Evolutionary conservation across 192 early-diverging fungal species (phyloP), one percentile per base, ranked within the genome.

Genomic region (Powellomyces hirtus): DNA sequence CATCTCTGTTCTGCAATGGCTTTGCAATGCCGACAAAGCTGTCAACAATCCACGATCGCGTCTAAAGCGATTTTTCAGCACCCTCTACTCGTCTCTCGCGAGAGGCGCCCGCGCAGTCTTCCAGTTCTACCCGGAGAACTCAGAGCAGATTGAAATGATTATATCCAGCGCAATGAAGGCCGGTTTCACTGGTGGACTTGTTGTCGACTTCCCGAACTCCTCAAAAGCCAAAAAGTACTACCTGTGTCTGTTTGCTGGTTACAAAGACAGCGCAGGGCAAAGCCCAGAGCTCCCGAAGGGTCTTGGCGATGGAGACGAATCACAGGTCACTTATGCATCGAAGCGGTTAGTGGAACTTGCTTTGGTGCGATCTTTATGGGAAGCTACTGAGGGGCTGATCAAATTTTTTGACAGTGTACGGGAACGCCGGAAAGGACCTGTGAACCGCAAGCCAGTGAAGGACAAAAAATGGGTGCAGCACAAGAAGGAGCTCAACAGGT

Each of bases 51-150:
- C 97, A 24, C 85, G 89, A 59, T 79, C 87, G 13, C 88, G 97
- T 14, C 77, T 99, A 18, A 77, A 77, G 44, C 83, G 93, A 18
- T 99, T 99, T 78, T 99, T 99, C 65, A 86, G 89, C 10, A 94
- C 95, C 8, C 77, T 98, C 29, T 98, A 94, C 69, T 92, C 92
- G n/a, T 81, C 92, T 10, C 76, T 98, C 68, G 76, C 89, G 42
- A 81, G 92, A 13, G 95, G 95, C 13, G 92, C 94, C 10, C 81
- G 94, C n/a, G 94, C 94, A 10, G 85, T 99, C 27, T 99, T 98
- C 80, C 97, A 99, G 81, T 97, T 99, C 66, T 98, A 99, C 72
- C 96, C 97, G 0, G 95, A 97, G 75, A 95, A 96, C 76, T 90
- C 94, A 62, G 81, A 89, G 53, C 97, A 99, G 76, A 86, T 95